Conservation (phyloP, 2,329 filamentous ascomycete species). For the Fusarium acutatum region DNA sequence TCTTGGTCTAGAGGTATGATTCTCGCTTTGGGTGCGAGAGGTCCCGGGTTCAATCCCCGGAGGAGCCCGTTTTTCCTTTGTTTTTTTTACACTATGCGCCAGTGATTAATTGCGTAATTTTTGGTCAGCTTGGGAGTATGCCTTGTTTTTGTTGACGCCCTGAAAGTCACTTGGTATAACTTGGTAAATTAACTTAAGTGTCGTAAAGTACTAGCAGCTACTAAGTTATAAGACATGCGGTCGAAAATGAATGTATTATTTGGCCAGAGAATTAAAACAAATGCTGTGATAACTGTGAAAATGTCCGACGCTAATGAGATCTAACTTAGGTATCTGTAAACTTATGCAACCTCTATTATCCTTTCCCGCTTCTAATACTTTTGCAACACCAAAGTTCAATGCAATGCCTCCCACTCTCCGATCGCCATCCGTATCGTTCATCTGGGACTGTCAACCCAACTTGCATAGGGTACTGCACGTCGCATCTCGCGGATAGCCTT, state of each 20-base stretch:
- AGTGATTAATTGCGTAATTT: accelerated
- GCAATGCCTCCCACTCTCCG: accelerated
- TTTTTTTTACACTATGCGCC: accelerated
- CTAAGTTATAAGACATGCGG: accelerated
- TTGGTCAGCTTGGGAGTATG: not conserved
- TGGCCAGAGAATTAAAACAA: accelerated
- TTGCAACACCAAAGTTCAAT: accelerated
- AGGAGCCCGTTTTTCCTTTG: conserved; percentile 20
- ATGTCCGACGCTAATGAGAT: not conserved
- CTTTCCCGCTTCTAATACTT: not conserved
- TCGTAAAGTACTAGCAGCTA: accelerated
- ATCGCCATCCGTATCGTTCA: not conserved
- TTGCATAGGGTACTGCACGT: not conserved
- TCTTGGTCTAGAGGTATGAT: conserved; percentile 35
- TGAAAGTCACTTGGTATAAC: accelerated
- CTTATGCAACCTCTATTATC: not conserved
- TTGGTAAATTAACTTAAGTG: accelerated
- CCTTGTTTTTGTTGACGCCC: accelerated
- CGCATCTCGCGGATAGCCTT: not conserved
- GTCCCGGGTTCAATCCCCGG: conserved; percentile 58
- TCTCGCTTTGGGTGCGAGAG: conserved; percentile 48
- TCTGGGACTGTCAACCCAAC: not conserved
- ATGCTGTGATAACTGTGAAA: not conserved
- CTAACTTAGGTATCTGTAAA: not conserved
- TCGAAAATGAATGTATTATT: not conserved